Evolutionary conservation across 2,329 filamentous ascomycete species (phyloP).

Genomic region (Ophiostoma ulmi): DNA sequence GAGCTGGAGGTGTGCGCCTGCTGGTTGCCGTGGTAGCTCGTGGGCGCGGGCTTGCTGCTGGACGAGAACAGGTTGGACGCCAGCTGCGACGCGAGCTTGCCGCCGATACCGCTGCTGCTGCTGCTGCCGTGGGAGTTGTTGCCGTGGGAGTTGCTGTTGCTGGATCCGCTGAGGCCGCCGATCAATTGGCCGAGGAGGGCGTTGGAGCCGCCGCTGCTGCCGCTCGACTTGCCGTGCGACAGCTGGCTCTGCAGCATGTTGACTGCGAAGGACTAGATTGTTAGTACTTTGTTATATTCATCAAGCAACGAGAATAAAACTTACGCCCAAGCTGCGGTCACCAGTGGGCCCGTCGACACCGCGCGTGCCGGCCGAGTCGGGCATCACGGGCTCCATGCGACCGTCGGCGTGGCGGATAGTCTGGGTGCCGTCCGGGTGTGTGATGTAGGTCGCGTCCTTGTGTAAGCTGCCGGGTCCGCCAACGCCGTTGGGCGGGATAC

Average conservation of each 20-base stretch:
- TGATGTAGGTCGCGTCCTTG: constrained; percentile 48
- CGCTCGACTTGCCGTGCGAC: constrained; percentile 37
- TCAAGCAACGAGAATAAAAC: constrained; percentile 29
- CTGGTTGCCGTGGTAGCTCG: constrained; percentile 48
- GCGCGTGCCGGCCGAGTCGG: constrained; percentile 41
- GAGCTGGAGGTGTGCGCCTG: constrained; percentile 38
- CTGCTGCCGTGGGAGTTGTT: constrained; percentile 14
- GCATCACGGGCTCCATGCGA: constrained; percentile 55
- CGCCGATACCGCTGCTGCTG: constrained; percentile 35
- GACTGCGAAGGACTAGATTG: constrained; percentile 52
- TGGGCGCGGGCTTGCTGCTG: constrained; percentile 43
- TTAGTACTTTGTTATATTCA: background rate
- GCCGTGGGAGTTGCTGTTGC: constrained; percentile 31
- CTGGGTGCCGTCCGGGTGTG: constrained; percentile 58
- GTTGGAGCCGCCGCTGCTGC: constrained; percentile 35
- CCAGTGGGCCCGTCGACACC: constrained; percentile 36
- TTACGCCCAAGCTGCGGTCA: constrained; percentile 61
- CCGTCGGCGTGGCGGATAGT: constrained; percentile 58
- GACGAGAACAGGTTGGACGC: constrained; percentile 52
- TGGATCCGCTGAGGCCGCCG: constrained; percentile 37
- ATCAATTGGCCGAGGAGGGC: constrained; percentile 46
- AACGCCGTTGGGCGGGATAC: constrained; percentile 38
- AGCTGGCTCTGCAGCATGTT: constrained; percentile 50
- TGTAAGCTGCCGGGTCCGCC: constrained; percentile 25
- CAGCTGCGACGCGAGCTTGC: constrained; percentile 55